Evolutionary conservation across 768 basidiomycete genomes (phyloP).

Genomic region (Serendipita sp.): DNA sequence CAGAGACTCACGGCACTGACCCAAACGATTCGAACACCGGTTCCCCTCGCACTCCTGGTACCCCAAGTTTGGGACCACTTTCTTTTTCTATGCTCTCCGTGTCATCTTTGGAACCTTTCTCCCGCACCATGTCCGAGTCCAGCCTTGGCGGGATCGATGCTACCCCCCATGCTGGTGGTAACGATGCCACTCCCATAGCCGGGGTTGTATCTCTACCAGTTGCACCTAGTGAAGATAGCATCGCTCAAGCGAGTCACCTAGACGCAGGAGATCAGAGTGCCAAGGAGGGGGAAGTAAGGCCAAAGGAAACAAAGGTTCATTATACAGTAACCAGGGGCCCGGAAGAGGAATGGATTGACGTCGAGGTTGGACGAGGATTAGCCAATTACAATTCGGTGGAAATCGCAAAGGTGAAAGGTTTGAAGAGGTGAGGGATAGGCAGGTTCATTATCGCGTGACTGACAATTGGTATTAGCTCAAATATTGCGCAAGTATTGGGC

Average conservation of each 20-base stretch:
- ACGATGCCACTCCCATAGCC: neutral
- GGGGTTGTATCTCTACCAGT: neutral
- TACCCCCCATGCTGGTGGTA: neutral
- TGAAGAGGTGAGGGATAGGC: slow-evolving; percentile 61
- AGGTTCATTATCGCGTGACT: neutral
- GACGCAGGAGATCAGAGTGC: neutral
- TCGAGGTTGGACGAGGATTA: slow-evolving; percentile 86
- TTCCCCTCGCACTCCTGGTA: neutral
- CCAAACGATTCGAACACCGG: slow-evolving; percentile 2
- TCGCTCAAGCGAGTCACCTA: too few species aligned
- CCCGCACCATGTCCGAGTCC: slow-evolving; percentile 3
- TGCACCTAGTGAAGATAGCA: neutral
- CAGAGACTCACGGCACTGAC: neutral
- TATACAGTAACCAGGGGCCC: slow-evolving; percentile 12
- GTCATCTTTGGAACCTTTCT: slow-evolving; percentile 2
- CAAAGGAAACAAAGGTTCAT: neutral
- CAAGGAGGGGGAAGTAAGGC: neutral
- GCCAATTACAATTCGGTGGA: slow-evolving; percentile 94
- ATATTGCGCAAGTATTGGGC: slow-evolving; percentile 64
- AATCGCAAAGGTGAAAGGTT: slow-evolving; percentile 70
- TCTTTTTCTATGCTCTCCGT: neutral
- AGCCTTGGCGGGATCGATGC: neutral
- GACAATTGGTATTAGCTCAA: slow-evolving; percentile 35
- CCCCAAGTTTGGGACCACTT: neutral
- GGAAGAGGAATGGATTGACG: slow-evolving; percentile 46